A percentile compares a stretch with the other conserved stretches of the same genome.
Conservation (phyloP, 257 asterid genomes). For the Petrea volubilis region DNA sequence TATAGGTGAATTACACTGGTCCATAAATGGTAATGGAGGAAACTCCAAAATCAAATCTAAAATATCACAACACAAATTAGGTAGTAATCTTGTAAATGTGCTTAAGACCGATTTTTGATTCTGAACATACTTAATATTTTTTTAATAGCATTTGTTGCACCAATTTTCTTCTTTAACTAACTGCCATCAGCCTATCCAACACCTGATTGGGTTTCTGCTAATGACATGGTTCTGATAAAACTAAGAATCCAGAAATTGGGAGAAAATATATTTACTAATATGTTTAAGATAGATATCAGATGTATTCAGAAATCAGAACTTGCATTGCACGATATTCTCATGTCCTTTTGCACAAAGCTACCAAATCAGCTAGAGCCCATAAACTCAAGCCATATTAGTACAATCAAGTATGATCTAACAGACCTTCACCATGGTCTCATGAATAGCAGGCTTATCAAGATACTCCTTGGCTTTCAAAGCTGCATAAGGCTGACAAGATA, state of each 20-base stretch:
- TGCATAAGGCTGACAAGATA: slow-evolving; percentile 76
- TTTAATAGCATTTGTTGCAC: slow-evolving; percentile 1
- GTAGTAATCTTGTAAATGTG: too few relatives aligned
- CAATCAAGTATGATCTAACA: slow-evolving; percentile 20
- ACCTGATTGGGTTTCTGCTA: neutral
- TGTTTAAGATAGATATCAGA: slow-evolving; percentile 6
- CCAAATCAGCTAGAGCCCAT: neutral
- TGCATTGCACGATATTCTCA: slow-evolving; percentile 2
- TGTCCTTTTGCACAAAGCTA: slow-evolving; percentile 10
- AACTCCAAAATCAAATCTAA: too few relatives aligned
- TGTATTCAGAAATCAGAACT: slow-evolving; percentile 7
- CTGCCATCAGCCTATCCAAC: slow-evolving; percentile 16
- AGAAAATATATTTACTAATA: neutral
- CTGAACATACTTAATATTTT: too few relatives aligned
- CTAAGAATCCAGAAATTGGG: neutral
- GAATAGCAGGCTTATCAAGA: slow-evolving; percentile 92
- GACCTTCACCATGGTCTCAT: slow-evolving; percentile 97
- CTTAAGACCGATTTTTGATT: too few relatives aligned
- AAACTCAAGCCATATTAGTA: slow-evolving; percentile 7
- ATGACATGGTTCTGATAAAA: slow-evolving; percentile 3
- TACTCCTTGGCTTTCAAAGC: slow-evolving; percentile 90
- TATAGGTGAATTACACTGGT: too few relatives aligned
- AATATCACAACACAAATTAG: too few relatives aligned
- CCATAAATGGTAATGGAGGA: too few relatives aligned
- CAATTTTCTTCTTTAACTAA: neutral